Evolutionary conservation across 2,329 filamentous ascomycete species (phyloP), one percentile per base, ranked within the genome.

Genomic region (Ascosphaera apis): DNA sequence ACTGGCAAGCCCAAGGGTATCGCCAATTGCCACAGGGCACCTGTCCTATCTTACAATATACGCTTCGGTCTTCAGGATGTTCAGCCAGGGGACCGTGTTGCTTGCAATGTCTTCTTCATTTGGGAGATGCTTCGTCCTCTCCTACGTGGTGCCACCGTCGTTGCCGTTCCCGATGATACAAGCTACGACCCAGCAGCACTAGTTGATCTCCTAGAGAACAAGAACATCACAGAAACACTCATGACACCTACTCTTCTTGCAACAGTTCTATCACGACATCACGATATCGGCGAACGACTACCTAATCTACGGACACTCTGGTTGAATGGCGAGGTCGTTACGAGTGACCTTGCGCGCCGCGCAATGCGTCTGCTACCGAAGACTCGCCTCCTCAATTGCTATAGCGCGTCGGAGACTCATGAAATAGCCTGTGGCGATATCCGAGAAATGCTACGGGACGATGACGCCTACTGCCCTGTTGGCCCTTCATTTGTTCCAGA

Each of bases 81-180:
- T 2, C 55, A 65, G 13, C 73, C 72, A 0, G 77, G 77, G 12
- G 79, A 83, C 44, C 68, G 79, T 4, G 77, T 84, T 8, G 79
- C 79, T n/a, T 84, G 78, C 57, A 86, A 84, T 59, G 79, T 84
- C 40, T 86, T 84, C 53, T 86, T 86, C 49, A 65, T 84, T 33
- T 86, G 79, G 79, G 79, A 86, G 51, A 83, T 84, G 38, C 53
- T 86, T 37, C 74, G 79, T 3, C 79, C 79, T 6, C 60, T 86
- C 32, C 51, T 86, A 37, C 67, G 78, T 37, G 79, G 79, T 44
- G 79, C 77, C 2, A 81, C 79, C 0, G 75, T 80, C 3, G 67
- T 83, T 15, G 68, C 74, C 3, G 70, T 84, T 12, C 76, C 78
- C 1, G 79, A 86, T 45, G 70, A 78, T 44, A 67, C 65, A 25